Conservation (phyloP, 2,329 filamentous ascomycete species). For the Fusarium algeriense region DNA sequence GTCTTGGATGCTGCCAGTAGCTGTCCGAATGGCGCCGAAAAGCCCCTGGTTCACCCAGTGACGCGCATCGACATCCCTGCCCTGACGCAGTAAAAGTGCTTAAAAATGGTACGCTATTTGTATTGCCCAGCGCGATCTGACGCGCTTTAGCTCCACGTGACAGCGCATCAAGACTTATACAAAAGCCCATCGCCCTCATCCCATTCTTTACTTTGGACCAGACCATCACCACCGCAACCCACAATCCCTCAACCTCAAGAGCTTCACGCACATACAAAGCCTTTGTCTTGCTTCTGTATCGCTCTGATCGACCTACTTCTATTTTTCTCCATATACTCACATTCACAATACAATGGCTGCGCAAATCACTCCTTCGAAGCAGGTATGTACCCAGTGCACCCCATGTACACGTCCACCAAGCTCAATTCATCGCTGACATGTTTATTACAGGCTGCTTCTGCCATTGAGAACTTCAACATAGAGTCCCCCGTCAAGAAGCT, state of each 20-base stretch:
- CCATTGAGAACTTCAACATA: conserved; percentile 91
- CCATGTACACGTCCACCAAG: neutral
- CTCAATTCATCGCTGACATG: conserved; percentile 50
- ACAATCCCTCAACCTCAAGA: conserved; percentile 34
- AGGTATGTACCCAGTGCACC: conserved; percentile 56
- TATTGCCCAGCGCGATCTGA: conserved; percentile 48
- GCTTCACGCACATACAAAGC: conserved; percentile 38
- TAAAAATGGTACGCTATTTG: conserved; percentile 44
- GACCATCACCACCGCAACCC: conserved; percentile 49
- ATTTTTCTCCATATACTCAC: conserved; percentile 11
- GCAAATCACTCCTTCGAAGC: conserved; percentile 73
- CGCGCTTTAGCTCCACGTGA: conserved; percentile 56
- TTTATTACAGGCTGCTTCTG: conserved; percentile 78
- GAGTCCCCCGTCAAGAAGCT: conserved; percentile 94
- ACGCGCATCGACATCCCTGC: conserved; percentile 38
- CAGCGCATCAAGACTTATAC: conserved; percentile 52
- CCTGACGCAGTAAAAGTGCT: conserved; percentile 9
- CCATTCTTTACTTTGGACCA: conserved; percentile 35
- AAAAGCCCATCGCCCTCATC: conserved; percentile 54
- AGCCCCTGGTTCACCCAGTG: conserved; percentile 41
- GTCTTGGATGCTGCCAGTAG: conserved; percentile 29
- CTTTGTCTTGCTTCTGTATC: conserved; percentile 31
- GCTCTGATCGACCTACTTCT: conserved; percentile 10
- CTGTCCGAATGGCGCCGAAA: conserved; percentile 33
- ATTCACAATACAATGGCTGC: conserved; percentile 73